phyloP scores from a whole-genome alignment of 805 yeast species.

The Diddensiella santjacobensis region DNA sequence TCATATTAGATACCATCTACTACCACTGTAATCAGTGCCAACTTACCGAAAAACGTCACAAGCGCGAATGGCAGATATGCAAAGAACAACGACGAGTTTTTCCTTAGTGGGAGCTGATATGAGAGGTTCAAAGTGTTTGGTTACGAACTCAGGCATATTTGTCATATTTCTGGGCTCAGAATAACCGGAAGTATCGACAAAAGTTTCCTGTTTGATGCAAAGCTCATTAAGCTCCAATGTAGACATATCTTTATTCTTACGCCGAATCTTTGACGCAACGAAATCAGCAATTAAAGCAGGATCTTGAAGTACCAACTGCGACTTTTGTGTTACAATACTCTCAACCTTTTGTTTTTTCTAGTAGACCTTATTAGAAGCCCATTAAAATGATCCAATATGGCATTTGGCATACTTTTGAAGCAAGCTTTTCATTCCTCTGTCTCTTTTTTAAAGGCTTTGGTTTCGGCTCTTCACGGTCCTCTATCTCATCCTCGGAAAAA shows the following conservation, averaged over 20 bases:
- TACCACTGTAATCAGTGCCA: no score
- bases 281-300: constrained; percentile 64
- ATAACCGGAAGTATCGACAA: constrained; percentile 61
- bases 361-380: background rate
- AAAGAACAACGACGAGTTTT: constrained; percentile 49
- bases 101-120: constrained; percentile 11
- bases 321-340: constrained; percentile 57
- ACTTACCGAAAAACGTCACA: constrained; percentile 54
- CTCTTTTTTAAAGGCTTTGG: constrained; percentile 27
- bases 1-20: no score
- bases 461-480: constrained; percentile 18
- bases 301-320: constrained; percentile 48
- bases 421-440: constrained; percentile 20
- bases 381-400: constrained; percentile 14
- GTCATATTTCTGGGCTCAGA: constrained; percentile 50
- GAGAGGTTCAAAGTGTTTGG: constrained; percentile 8
- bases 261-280: constrained; percentile 58
- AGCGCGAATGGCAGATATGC: constrained; percentile 80
- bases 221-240: constrained; percentile 70
- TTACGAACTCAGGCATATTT: constrained; percentile 45
- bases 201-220: constrained; percentile 52
- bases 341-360: constrained; percentile 65
- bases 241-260: constrained; percentile 61
- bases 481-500: constrained; percentile 25
- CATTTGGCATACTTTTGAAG: constrained; percentile 22